Base-by-base conservation (phyloP, 2,329 filamentous ascomycete genomes). In the Fusarium sp. region DNA sequence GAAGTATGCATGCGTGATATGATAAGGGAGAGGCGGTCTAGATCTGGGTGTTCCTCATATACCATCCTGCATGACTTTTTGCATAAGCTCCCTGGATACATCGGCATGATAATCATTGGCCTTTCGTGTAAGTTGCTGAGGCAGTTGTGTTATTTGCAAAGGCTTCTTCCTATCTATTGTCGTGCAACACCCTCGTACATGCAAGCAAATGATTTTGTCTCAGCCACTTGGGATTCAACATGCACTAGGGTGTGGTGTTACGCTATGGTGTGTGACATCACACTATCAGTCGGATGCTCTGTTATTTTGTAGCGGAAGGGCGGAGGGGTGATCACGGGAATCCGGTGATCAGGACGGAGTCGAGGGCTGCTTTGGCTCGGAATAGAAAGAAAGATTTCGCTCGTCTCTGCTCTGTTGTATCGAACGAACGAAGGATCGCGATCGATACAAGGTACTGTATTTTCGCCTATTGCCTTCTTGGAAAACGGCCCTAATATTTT, bases 401-500 rank as follows among this genome's bases (percentile, higher is more conserved):
- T 49, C 13, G 28, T 13, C 37, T 45, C 25, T 45, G 21, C 18
- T 21, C 25, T 30, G 12, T 20, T 20, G 11, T 5, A 40, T 27
- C 32, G 23, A 40, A 40, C 32, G 32, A n/a, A n/a, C 16, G 18
- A 41, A 27, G 49, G 42, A 63, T 58, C 47, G 34, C 37, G 43
- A 67, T 63, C 42, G 21, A 66, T 48, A 40, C 60, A 45, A 47
- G 21, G 21, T 23, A n/a, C 40, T 40, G 32, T 45, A 8, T 43
- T 25, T 32, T 58, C 47, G 61, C 43, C 32, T 66, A 59, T 41
- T 56, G 32, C 34, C 10, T 37, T 54, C 32, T 18, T 37, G 18
- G 55, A 42, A 68, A 58, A 68, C 64, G 58, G 58, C 48, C 64
- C 65, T 59, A 53, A 68, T 55, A 55, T 48, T 53, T 60, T 45